Base-by-base conservation (phyloP, 2,329 filamentous ascomycete genomes). In the Aspergillus melleus region DNA sequence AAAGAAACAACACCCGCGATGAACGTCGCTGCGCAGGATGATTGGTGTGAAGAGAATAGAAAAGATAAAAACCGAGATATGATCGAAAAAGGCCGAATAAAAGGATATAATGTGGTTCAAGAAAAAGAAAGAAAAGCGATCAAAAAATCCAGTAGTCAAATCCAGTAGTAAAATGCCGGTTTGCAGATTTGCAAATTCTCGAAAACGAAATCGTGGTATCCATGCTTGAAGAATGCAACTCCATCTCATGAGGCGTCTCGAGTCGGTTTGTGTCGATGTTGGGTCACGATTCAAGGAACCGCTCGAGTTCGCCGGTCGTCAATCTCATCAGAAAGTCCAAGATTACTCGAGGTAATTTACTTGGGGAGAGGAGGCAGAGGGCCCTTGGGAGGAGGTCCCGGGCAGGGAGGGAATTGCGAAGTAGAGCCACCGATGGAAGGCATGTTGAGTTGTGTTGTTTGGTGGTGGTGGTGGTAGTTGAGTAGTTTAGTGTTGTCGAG, bases 351-450 rank as follows among this genome's bases (percentile, higher is more conserved):
- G 29, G 36, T 46, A 42, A 52, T 66, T 72, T 75, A 76, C 68
- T 76, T 76, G 39, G 74, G 74, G 61, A 76, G 68, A 57, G 74
- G 74, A 66, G 74, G 74, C 29, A 76, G 68, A 70, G 74, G 74
- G 54, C 74, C 74, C 72, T 74, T 74, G 54, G 74, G 74, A 55
- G 74, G 74, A 66, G 74, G 74, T 44, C 74, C 74, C 5, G 74
- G 74, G 68, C 74, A 76, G 56, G 74, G 74, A 71, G 74, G 74
- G 64, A 76, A 75, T 54, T 74, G 72, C 68, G 72, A 72, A 49
- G 66, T 59, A 57, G 68, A 61, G 54, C 69, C 64, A 61, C 63
- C 70, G 67, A 74, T 59, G 60, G 73, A 75, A 74, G 73, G 73
- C 73, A 75, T 75, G 68, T 54, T 51, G 49, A 30, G 22, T 19